Percentiles rank a stretch among this genome's conserved stretches.
Evolutionary conservation across 441 rosid species (phyloP).

Genomic region (Pelargonium cotyledonis): DNA sequence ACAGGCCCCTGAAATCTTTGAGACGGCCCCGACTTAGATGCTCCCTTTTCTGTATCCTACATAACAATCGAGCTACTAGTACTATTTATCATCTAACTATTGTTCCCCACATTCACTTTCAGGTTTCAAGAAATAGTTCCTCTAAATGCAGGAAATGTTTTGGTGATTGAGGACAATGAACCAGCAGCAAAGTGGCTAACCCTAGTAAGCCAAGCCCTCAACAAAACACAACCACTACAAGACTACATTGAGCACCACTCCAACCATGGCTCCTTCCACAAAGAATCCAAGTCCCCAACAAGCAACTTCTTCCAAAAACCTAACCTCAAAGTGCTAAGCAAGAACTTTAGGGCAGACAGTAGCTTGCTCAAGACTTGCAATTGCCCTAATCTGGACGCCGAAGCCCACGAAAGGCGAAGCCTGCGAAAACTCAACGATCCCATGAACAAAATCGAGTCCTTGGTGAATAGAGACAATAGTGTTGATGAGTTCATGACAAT

Average conservation of each 20-base stretch:
- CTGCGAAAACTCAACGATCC: slow-evolving; percentile 40
- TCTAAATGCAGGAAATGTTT: slow-evolving; percentile 78
- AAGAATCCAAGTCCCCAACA: slow-evolving; percentile 43
- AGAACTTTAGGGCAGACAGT: slow-evolving; percentile 50
- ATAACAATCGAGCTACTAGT: neutral
- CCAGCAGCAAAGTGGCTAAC: slow-evolving; percentile 92
- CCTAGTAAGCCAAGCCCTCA: slow-evolving; percentile 71
- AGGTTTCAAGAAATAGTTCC: slow-evolving; percentile 98
- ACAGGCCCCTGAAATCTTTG: too few species aligned
- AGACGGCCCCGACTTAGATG: too few species aligned
- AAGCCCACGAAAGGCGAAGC: slow-evolving; percentile 31
- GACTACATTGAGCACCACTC: slow-evolving; percentile 15
- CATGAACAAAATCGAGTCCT: slow-evolving; percentile 20
- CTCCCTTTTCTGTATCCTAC: too few species aligned
- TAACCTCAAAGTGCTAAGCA: slow-evolving; percentile 61
- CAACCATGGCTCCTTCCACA: slow-evolving; percentile 6
- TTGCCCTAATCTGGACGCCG: slow-evolving; percentile 41
- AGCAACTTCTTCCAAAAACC: slow-evolving; percentile 64
- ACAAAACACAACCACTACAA: slow-evolving; percentile 34
- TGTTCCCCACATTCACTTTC: slow-evolving; percentile 6
- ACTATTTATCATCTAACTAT: neutral
- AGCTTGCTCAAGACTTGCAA: slow-evolving; percentile 72
- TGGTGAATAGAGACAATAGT: slow-evolving; percentile 15
- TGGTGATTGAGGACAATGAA: slow-evolving; percentile 84
- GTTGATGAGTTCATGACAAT: slow-evolving; percentile 30